Percentiles rank a stretch among this genome's conserved stretches.
Conservation (phyloP, 2,329 filamentous ascomycete species). For the Xylariaceae sp. region DNA sequence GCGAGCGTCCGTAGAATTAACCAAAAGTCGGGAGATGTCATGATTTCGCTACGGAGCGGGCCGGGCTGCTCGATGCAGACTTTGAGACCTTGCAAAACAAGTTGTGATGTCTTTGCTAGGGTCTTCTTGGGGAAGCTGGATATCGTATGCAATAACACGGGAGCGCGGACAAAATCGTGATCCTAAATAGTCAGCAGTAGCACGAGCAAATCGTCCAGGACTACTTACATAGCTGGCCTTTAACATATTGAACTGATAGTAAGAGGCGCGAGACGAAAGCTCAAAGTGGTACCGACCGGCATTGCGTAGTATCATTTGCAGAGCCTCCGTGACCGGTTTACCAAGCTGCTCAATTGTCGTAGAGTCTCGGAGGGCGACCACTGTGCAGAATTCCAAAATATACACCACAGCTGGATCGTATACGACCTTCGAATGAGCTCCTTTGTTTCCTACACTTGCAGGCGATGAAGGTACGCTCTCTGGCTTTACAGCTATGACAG, state of each 20-base stretch:
- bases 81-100: slow-evolving; percentile 72
- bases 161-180: slow-evolving; percentile 84
- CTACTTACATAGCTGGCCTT: slow-evolving; percentile 74
- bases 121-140: slow-evolving; percentile 77
- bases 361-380: slow-evolving; percentile 70
- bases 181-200: slow-evolving; percentile 51
- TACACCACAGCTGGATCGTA: slow-evolving; percentile 89
- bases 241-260: slow-evolving; percentile 78
- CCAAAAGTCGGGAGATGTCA: slow-evolving; percentile 97
- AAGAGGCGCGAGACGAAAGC: slow-evolving; percentile 76
- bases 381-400: slow-evolving; percentile 83
- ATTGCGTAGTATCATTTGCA: slow-evolving; percentile 80
- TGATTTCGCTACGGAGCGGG: slow-evolving; percentile 82
- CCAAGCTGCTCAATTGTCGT: slow-evolving; percentile 68
- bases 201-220: neutral
- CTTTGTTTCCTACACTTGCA: slow-evolving; percentile 57
- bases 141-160: slow-evolving; percentile 85
- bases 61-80: slow-evolving; percentile 73
- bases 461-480: slow-evolving; percentile 64
- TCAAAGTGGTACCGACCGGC: slow-evolving; percentile 73
- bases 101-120: slow-evolving; percentile 67
- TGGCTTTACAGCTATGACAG: slow-evolving; percentile 83
- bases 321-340: slow-evolving; percentile 69
- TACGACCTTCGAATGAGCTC: slow-evolving; percentile 47
- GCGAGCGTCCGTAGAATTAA: slow-evolving; percentile 75